Conservation (phyloP, 2,329 filamentous ascomycete species). For the Curvularia eragrostidis region DNA sequence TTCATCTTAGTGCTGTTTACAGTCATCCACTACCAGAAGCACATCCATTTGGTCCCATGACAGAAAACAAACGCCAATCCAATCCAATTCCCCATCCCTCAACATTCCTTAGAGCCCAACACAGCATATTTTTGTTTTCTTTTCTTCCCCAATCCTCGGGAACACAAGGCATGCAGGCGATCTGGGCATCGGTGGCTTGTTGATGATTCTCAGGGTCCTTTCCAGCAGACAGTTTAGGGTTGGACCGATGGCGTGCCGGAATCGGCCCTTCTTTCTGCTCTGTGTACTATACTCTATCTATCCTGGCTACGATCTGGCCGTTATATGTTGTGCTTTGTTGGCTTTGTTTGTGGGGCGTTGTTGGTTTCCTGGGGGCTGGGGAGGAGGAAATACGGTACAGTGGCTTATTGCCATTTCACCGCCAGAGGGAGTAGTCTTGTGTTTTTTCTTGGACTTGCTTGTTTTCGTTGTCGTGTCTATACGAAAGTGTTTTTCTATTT, state of each 20-base stretch:
- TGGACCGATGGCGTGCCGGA: not conserved
- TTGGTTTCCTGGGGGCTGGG: not conserved
- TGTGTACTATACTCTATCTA: not conserved
- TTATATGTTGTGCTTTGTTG: not conserved
- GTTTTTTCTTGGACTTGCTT: not conserved
- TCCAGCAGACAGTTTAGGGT: not conserved
- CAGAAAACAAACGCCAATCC: not conserved
- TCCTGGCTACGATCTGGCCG: not conserved
- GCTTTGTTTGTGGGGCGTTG: too few relatives aligned
- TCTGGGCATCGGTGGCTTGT: not conserved
- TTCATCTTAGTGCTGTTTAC: too few relatives aligned
- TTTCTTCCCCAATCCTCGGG: not conserved
- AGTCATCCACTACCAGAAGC: not conserved
- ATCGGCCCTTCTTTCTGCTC: not conserved
- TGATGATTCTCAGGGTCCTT: slow-evolving; percentile 1
- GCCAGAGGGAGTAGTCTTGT: not conserved
- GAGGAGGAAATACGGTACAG: not conserved
- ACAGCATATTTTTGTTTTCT: not conserved
- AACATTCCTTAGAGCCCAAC: not conserved
- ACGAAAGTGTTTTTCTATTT: not conserved
- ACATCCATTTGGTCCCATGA: not conserved
- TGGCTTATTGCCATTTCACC: not conserved
- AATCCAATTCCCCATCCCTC: not conserved
- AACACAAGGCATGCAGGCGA: not conserved
- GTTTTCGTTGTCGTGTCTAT: not conserved